Evolutionary conservation across 2,329 filamentous ascomycete species (phyloP).

Genomic region (Paraphaeosphaeria minitans): DNA sequence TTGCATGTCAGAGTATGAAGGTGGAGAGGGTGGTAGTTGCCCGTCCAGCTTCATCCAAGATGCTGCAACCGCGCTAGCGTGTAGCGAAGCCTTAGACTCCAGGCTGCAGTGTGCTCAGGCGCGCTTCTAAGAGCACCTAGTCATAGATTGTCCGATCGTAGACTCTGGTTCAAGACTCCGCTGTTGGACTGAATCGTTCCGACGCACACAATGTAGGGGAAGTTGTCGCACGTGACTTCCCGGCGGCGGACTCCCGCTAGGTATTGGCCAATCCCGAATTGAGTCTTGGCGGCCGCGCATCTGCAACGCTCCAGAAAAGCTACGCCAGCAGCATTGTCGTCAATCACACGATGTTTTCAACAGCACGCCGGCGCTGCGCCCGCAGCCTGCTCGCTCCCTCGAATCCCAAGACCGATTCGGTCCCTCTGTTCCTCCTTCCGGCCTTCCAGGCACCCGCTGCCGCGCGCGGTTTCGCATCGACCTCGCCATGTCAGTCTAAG

Average conservation of each 20-base stretch:
- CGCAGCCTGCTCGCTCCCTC: conserved; percentile 60
- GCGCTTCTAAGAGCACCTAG: no score
- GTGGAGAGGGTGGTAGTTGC: not conserved
- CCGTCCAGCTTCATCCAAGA: not conserved
- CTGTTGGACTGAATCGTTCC: no score
- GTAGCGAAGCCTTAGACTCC: no score
- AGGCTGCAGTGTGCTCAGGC: no score
- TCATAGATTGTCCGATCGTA: no score
- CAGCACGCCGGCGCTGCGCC: conserved; percentile 60
- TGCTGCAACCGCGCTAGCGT: not conserved
- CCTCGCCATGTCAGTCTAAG: conserved; percentile 72
- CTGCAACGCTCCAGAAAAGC: conserved; percentile 31
- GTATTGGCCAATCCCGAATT: conserved; percentile 1
- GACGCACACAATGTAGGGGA: not conserved
- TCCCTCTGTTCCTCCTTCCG: conserved; percentile 75
- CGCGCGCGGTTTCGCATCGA: conserved; percentile 71
- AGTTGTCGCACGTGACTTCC: not conserved
- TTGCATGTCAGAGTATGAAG: not conserved
- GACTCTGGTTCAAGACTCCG: no score
- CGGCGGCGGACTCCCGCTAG: not conserved
- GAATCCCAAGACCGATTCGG: conserved; percentile 51
- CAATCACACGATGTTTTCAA: conserved; percentile 64
- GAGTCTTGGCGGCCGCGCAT: conserved; percentile 3
- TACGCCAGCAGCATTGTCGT: conserved; percentile 17
- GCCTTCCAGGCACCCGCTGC: conserved; percentile 62